Evolutionary conservation across 148 eudicot species (phyloP), one percentile per base, ranked within the genome.

Genomic region (Pouteria glomerata): DNA sequence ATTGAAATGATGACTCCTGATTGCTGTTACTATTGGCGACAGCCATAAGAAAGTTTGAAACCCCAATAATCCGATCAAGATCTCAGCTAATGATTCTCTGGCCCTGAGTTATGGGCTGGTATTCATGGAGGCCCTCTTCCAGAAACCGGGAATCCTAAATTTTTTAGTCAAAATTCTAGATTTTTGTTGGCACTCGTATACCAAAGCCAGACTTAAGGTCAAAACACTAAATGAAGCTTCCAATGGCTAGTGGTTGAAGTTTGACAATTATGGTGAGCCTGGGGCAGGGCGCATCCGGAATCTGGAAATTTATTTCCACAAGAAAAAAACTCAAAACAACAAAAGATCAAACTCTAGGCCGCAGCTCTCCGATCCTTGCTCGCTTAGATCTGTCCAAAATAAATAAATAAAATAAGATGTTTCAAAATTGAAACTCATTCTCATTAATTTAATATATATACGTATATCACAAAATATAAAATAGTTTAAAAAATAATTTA

Each of bases 11-110:
- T 55, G 75, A 68, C 68, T 45, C 72, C 24, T 14, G 63, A 23
- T 42, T 51, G 76, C 82, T 75, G 78, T 76, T 74, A 82, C 84
- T 80, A 73, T 74, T 73, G 68, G 86, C 88, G 67, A 83, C 86
- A 72, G 86, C 95, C 95, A 89, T 86, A 73, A 67, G 80, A 79
- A 66, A 73, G 50, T 56, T 55, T 37, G 33, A 48, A 61, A 29
- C 63, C 45, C 59, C 56, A 19, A 77, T 52, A 26, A 37, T 62
- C 51, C 48, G 47, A 50, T 60, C 61, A 71, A 66, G 52, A 34
- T 59, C 67, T 68, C 47, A 70, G 76, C 26, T 19, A 70, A 37
- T 33, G 74, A 63, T 76, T 58, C 33, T 73, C 58, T 55, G 31
- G 45, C 56, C 67, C 65, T 45, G 14, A 26, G 10, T 15, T 19